Base-by-base conservation (phyloP, 2,329 filamentous ascomycete species). In the Botrytis pseudocinerea region DNA sequence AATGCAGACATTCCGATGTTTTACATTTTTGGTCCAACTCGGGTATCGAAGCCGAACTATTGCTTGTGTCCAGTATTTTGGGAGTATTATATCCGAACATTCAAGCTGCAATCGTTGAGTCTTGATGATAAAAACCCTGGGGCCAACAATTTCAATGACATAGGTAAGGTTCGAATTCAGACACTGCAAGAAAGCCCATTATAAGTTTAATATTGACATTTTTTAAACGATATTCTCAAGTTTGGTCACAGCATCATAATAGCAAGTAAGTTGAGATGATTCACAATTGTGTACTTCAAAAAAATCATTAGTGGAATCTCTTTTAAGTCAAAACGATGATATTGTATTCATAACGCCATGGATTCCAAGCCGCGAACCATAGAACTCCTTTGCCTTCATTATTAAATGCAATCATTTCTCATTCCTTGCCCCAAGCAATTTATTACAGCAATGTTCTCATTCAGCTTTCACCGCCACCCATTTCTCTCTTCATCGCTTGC, bases 401-500 rank as follows among this genome's bases (percentile, higher is more conserved):
- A 22, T 48, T 25, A 28, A 14, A 46, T 66, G 8, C 48, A 4
- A 28, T 54, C n/a, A 44, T 57, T 65, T 25, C n/a, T 32, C 70
- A 59, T 68, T n/a, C 35, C 60, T 44, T 44, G 14, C 42, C 42
- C 35, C n/a, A 38, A 69, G 22, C 20, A 61, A 35, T 6, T 20
- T 38, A 69, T 20, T 18, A 44, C 20, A 20, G 28, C 2, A 44
- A 42, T 8, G 38, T 38, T 38, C n/a, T 16, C 9, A 28, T 44
- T 28, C 32, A 69, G 14, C 46, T 69, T 44, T 54, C 72, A 44
- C 54, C 61, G 25, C 35, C 38, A 46, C 74, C 76, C 61, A 90
- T 91, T 80, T 92, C 90, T 81, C 89, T 90, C 83, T 86, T 90
- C 89, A 92, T 90, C 66, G 90, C 90, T 81, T 91, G 88, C 68